phyloP scores from a whole-genome alignment of 108 stramenopile genomes.

The Skeletonema tropicum region DNA sequence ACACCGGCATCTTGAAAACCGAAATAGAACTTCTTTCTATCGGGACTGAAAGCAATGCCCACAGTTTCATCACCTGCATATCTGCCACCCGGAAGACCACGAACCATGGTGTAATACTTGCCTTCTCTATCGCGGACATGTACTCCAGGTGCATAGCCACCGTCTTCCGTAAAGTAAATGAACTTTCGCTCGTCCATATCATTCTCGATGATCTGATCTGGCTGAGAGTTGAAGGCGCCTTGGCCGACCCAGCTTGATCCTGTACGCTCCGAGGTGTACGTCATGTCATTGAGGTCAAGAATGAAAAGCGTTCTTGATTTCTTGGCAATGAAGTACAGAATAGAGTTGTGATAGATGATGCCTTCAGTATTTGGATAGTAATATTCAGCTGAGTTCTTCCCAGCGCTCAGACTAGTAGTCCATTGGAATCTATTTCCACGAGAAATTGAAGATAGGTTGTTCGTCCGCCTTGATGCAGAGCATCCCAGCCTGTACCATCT shows the following conservation, averaged over 20 bases:
- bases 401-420: conserved; percentile 17
- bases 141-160: not conserved
- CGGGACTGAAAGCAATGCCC: no score
- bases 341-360: conserved; percentile 47
- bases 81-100: no score
- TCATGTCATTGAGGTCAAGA: conserved; percentile 51
- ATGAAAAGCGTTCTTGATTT: conserved; percentile 33
- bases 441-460: not conserved
- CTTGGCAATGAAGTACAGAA: conserved; percentile 54
- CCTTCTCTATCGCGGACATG: not conserved
- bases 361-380: conserved; percentile 46
- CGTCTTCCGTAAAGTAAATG: conserved; percentile 8
- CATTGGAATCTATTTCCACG: conserved; percentile 3
- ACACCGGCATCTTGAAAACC: no score
- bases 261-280: conserved; percentile 42
- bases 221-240: conserved; percentile 57
- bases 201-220: conserved; percentile 22
- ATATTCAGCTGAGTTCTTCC: conserved; percentile 8
- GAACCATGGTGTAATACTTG: no score
- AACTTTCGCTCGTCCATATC: not conserved
- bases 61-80: no score
- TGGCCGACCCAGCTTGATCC: conserved; percentile 6
- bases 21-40: no score
- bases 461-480: conserved; percentile 1
- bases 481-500: conserved; percentile 6